Evolutionary conservation across 2,329 filamentous ascomycete species (phyloP).

Genomic region (Fusarium globosum): DNA sequence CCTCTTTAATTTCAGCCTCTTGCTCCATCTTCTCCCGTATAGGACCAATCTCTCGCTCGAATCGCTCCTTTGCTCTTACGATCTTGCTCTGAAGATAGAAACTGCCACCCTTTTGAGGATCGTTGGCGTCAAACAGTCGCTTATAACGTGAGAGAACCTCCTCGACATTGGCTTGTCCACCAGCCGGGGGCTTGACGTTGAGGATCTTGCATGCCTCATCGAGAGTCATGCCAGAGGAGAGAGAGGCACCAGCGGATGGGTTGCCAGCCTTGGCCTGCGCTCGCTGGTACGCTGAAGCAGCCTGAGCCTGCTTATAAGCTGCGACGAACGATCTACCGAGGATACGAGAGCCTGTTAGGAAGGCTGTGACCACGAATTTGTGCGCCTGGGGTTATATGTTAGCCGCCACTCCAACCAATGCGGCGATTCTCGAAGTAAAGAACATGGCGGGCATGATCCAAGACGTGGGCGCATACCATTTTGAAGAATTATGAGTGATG

Average conservation of each 20-base stretch:
- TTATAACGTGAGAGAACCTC: constrained; percentile 90
- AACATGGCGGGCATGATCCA: constrained; percentile 11
- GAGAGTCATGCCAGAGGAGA: constrained; percentile 82
- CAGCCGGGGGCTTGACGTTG: constrained; percentile 86
- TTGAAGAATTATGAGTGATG: constrained; percentile 24
- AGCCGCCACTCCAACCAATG: constrained; percentile 20
- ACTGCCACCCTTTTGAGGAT: constrained; percentile 94
- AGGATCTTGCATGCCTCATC: constrained; percentile 98
- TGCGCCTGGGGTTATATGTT: constrained; percentile 73
- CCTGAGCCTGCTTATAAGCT: constrained; percentile 94
- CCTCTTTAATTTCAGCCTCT: constrained; percentile 83
- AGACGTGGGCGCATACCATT: constrained; percentile 45
- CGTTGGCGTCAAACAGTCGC: constrained; percentile 91
- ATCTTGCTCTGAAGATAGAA: constrained; percentile 99
- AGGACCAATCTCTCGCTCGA: constrained; percentile 86
- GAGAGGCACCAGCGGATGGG: constrained; percentile 62
- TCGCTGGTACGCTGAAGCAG: constrained; percentile 83
- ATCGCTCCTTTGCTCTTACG: constrained; percentile 86
- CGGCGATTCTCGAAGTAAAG: constrained; percentile 27
- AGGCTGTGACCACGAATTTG: constrained; percentile 87
- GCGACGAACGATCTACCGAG: constrained; percentile 92
- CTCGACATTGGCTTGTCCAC: constrained; percentile 80
- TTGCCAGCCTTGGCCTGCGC: constrained; percentile 73
- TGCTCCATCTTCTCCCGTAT: constrained; percentile 75
- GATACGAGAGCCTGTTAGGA: constrained; percentile 90